A percentile compares a stretch with the other conserved stretches of the same genome.
Evolutionary conservation across 1,139 yeast species (phyloP).

Genomic region (Lodderomyces beijingensis): DNA sequence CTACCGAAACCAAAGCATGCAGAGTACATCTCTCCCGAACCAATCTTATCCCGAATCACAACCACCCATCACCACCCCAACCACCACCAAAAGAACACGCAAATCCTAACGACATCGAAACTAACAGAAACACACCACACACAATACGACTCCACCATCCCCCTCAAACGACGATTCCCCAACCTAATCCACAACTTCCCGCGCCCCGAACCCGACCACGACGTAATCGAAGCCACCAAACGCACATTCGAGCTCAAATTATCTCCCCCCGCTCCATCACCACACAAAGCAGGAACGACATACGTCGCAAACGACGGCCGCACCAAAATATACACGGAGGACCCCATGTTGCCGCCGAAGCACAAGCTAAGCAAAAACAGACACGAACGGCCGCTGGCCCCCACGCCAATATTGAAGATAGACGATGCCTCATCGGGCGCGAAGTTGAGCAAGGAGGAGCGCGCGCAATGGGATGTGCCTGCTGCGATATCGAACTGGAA

Average conservation of each 20-base stretch:
- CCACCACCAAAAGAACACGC: too few species aligned
- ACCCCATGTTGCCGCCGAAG: slow-evolving; percentile 84
- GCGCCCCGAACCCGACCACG: slow-evolving; percentile 27
- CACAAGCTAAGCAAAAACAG: slow-evolving; percentile 75
- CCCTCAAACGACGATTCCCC: slow-evolving; percentile 37
- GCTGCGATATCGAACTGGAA: slow-evolving; percentile 95
- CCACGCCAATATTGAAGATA: slow-evolving; percentile 29
- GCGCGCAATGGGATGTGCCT: slow-evolving; percentile 83
- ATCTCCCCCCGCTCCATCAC: neutral
- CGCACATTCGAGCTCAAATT: slow-evolving; percentile 15
- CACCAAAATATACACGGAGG: slow-evolving; percentile 59
- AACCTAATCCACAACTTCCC: slow-evolving; percentile 41
- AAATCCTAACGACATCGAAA: slow-evolving; percentile 16
- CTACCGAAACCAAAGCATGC: slow-evolving; percentile 23
- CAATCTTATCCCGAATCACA: too few species aligned
- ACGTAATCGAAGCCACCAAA: slow-evolving; percentile 15
- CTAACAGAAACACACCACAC: slow-evolving; percentile 14
- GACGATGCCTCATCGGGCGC: slow-evolving; percentile 4
- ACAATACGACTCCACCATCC: slow-evolving; percentile 35
- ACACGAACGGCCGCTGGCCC: slow-evolving; percentile 57
- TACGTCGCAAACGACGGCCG: too few species aligned
- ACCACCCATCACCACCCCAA: too few species aligned
- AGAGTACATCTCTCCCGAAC: neutral
- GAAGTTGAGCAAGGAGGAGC: slow-evolving; percentile 70
- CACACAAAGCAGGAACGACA: neutral